phyloP scores from a whole-genome alignment of 208 protist species.

The Polymyxa betae region DNA sequence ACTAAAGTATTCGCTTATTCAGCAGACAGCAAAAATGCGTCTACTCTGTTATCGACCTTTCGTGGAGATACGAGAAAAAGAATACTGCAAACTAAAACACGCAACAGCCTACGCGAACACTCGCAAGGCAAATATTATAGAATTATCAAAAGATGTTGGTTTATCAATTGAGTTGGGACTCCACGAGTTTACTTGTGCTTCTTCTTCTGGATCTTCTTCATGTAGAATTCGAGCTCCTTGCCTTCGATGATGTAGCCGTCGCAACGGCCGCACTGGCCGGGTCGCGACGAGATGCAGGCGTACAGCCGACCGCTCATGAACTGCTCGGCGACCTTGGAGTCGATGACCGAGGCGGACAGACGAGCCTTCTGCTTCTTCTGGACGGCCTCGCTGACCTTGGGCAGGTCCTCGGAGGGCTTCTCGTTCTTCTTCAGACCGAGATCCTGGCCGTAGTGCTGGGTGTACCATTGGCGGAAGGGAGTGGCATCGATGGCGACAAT shows the following conservation, averaged over 20 bases:
- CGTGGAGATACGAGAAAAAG: no score
- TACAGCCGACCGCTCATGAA: slow-evolving; percentile 90
- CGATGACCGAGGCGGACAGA: slow-evolving; percentile 67
- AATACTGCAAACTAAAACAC: no score
- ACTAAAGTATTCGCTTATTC: no score
- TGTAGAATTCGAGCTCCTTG: slow-evolving; percentile 98
- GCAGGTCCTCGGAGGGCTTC: slow-evolving; percentile 69
- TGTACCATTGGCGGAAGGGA: slow-evolving; percentile 97
- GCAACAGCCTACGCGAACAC: no score
- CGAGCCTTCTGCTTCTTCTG: slow-evolving; percentile 73
- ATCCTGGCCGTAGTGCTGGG: slow-evolving; percentile 92
- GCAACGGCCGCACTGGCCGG: slow-evolving; percentile 94
- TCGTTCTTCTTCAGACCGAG: slow-evolving; percentile 85
- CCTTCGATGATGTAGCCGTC: slow-evolving; percentile 99
- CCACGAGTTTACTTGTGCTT: slow-evolving; percentile 62
- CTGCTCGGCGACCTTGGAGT: slow-evolving; percentile 80
- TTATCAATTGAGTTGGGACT: neutral
- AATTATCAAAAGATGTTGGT: no score
- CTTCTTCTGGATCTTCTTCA: slow-evolving; percentile 97
- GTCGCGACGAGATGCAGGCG: slow-evolving; percentile 90
- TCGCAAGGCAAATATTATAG: no score
- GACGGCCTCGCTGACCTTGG: slow-evolving; percentile 74
- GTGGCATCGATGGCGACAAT: slow-evolving; percentile 87
- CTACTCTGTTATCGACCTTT: no score
- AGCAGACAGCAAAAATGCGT: no score